Evolutionary conservation across 176 grass and related monocot genomes (phyloP).

Genomic region (Oryza punctata): DNA sequence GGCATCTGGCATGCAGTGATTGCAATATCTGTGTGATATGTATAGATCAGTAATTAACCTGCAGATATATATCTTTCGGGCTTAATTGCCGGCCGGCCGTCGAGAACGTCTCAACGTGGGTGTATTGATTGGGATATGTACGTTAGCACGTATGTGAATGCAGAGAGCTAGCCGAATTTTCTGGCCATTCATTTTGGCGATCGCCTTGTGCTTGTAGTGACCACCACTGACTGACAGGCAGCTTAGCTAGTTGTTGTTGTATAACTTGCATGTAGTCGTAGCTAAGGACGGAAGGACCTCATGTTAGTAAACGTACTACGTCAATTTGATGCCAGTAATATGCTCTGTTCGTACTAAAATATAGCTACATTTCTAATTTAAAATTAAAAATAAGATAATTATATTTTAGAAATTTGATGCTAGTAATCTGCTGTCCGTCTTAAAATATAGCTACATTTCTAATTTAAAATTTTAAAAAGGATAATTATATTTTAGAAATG

Average conservation of each 20-base stretch:
- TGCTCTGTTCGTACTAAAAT: too few relatives aligned
- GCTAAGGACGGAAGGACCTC: too few relatives aligned
- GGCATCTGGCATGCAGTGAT: not conserved
- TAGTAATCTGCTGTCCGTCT: too few relatives aligned
- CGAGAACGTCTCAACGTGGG: not conserved
- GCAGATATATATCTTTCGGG: conserved; percentile 25
- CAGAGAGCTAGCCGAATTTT: not conserved
- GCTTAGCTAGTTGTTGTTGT: not conserved
- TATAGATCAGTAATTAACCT: not conserved
- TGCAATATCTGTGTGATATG: not conserved
- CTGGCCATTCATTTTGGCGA: not conserved
- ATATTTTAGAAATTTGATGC: too few relatives aligned
- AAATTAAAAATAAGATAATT: too few relatives aligned
- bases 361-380: too few relatives aligned
- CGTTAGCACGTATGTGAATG: not conserved
- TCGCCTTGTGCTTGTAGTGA: not conserved
- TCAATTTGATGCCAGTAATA: too few relatives aligned
- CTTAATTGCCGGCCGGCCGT: not conserved
- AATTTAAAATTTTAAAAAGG: too few relatives aligned
- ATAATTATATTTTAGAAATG: too few relatives aligned
- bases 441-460: too few relatives aligned
- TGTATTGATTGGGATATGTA: not conserved
- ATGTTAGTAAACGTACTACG: too few relatives aligned
- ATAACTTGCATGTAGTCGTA: too few relatives aligned
- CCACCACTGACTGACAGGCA: not conserved